Conservation (phyloP, 176 grass and related monocot species). For the Cenchrus americanus region DNA sequence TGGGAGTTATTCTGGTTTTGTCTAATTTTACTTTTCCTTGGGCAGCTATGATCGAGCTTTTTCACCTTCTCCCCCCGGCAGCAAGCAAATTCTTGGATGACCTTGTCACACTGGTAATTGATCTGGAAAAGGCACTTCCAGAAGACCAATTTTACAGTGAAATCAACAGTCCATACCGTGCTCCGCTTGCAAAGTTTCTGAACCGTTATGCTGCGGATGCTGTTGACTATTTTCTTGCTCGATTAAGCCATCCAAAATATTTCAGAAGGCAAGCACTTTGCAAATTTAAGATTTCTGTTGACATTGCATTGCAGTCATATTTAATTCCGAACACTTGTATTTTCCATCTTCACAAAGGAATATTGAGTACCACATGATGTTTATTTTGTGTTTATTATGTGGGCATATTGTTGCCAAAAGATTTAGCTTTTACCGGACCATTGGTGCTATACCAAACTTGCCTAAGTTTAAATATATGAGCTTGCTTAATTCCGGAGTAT, state of each 20-base stretch:
- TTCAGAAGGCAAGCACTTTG: slow-evolving; percentile 76
- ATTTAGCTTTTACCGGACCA: neutral
- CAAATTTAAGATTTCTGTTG: neutral
- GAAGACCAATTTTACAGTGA: slow-evolving; percentile 96
- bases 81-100: slow-evolving; percentile 97
- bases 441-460: slow-evolving; percentile 6
- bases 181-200: slow-evolving; percentile 93
- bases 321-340: neutral
- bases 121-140: slow-evolving; percentile 90
- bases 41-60: slow-evolving; percentile 98
- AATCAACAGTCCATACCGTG: slow-evolving; percentile 97
- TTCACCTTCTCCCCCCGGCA: slow-evolving; percentile 89
- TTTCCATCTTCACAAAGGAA: neutral
- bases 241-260: slow-evolving; percentile 84
- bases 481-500: neutral
- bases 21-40: slow-evolving; percentile 43
- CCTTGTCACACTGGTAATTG: slow-evolving; percentile 93
- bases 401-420: neutral
- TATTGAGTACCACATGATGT: neutral
- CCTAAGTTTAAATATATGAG: neutral
- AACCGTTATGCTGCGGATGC: slow-evolving; percentile 88
- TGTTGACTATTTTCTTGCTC: slow-evolving; percentile 95
- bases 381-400: neutral
- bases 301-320: neutral
- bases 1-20: slow-evolving; percentile 3